phyloP scores from a whole-genome alignment of 768 basidiomycete genomes.

The Candolleomyces efflorescens region DNA sequence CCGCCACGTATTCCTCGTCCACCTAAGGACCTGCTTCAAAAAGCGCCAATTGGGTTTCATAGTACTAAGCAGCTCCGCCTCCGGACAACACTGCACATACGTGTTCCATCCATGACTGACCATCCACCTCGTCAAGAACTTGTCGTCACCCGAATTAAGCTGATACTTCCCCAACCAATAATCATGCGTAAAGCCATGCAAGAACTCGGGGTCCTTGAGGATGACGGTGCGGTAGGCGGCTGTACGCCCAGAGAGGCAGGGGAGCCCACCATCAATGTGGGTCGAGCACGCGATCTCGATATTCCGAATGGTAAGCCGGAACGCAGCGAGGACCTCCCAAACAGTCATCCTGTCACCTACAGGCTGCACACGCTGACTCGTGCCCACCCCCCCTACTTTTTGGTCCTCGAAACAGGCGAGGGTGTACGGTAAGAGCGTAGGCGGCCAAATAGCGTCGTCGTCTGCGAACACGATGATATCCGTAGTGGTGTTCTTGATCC shows the following conservation, averaged over 20 bases:
- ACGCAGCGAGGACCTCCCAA: constrained; percentile 94
- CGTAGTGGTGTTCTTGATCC: constrained; percentile 85
- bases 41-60: constrained; percentile 99
- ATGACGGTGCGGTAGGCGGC: constrained; percentile 94
- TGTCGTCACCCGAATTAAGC: constrained; percentile 91
- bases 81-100: constrained; percentile 85
- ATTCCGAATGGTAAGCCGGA: constrained; percentile 89
- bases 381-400: constrained; percentile 89
- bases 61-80: constrained; percentile 82
- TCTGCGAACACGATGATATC: constrained; percentile 95
- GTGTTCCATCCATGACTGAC: constrained; percentile 93
- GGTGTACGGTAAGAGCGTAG: constrained; percentile 82
- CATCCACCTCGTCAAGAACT: constrained; percentile 96
- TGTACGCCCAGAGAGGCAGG: constrained; percentile 89
- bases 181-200: constrained; percentile 92
- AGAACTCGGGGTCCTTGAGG: constrained; percentile 90
- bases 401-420: constrained; percentile 95
- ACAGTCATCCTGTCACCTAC: constrained; percentile 79
- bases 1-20: constrained; percentile 95
- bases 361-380: constrained; percentile 83
- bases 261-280: constrained; percentile 90
- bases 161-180: constrained; percentile 94
- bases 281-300: constrained; percentile 88
- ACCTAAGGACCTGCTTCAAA: constrained; percentile 87
- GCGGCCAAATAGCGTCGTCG: constrained; percentile 95